A percentile compares a stretch with the other conserved stretches of the same genome.
These are phyloP conservation scores for Ephemerocybe angulata DNA, from an alignment of 768 basidiomycete genomes.

Conservation along the genomic window DNA sequence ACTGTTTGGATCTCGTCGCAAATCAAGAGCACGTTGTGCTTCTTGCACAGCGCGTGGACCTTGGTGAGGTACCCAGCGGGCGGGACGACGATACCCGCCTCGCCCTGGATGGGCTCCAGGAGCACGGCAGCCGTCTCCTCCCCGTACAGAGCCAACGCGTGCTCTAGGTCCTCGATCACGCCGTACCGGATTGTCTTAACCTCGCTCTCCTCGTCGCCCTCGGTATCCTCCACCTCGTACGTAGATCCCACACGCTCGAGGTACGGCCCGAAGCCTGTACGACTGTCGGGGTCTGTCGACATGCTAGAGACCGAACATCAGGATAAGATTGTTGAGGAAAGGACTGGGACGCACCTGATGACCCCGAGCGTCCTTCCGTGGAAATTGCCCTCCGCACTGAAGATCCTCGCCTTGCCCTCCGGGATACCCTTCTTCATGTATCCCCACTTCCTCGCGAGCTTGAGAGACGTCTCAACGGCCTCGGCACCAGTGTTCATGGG, in stretches of 20 bases:
- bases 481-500: conserved; percentile 99
- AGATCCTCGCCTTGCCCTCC: conserved; percentile 78
- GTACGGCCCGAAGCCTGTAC: conserved; percentile 88
- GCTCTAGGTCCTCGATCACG: conserved; percentile 74
- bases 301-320: conserved; percentile 45
- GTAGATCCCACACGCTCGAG: conserved; percentile 80
- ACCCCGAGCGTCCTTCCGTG: conserved; percentile 91
- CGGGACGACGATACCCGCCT: conserved; percentile 95
- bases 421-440: conserved; percentile 83
- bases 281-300: conserved; percentile 92
- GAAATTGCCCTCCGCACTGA: conserved; percentile 89
- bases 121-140: conserved; percentile 87
- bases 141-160: conserved; percentile 77
- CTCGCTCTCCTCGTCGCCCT: conserved; percentile 42
- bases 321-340: conserved; percentile 9
- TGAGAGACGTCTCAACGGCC: conserved; percentile 96
- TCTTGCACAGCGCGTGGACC: conserved; percentile 81
- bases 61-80: conserved; percentile 78
- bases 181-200: conserved; percentile 75
- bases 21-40: conserved; percentile 92
- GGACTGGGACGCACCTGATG: conserved; percentile 53
- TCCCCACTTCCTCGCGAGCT: conserved; percentile 96
- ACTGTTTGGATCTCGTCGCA: conserved; percentile 99
- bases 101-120: conserved; percentile 98
- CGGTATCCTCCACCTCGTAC: conserved; percentile 33